phyloP scores from a whole-genome alignment of 129 eudicot genomes.

The Smallanthus sonchifolius region DNA sequence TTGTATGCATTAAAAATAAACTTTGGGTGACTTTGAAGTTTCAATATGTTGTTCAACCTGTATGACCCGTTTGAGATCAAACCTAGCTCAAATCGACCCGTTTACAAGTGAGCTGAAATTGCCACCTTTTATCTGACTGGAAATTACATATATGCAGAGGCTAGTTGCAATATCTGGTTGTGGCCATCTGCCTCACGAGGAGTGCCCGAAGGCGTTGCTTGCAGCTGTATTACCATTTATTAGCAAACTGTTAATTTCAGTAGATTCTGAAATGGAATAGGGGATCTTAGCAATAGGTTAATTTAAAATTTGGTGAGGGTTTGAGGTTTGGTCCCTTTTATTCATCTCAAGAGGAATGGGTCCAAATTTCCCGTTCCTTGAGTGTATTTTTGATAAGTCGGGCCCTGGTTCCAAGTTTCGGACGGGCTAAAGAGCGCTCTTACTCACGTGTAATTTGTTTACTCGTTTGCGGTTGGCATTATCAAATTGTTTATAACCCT shows the following conservation, averaged over 20 bases:
- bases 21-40: background rate
- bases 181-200: constrained; percentile 99
- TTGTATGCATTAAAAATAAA: background rate
- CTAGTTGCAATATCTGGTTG: constrained; percentile 90
- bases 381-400: constrained; percentile 33
- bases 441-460: constrained; percentile 35
- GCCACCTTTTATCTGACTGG: background rate
- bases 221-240: constrained; percentile 84
- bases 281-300: constrained; percentile 21
- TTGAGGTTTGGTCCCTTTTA: background rate
- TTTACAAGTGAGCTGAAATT: background rate
- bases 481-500: constrained; percentile 31
- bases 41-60: background rate
- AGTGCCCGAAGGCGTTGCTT: constrained; percentile 91
- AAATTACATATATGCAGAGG: constrained; percentile 55
- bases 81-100: background rate
- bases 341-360: constrained; percentile 38
- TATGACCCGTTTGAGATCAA: background rate
- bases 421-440: constrained; percentile 17
- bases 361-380: constrained; percentile 11
- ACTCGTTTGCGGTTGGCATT: constrained; percentile 7
- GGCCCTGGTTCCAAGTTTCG: constrained; percentile 15
- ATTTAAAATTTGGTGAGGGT: constrained; percentile 15
- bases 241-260: constrained; percentile 43
- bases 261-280: constrained; percentile 35